Conservation (phyloP, 179 eudicot species). For the Corrigiola litoralis region DNA sequence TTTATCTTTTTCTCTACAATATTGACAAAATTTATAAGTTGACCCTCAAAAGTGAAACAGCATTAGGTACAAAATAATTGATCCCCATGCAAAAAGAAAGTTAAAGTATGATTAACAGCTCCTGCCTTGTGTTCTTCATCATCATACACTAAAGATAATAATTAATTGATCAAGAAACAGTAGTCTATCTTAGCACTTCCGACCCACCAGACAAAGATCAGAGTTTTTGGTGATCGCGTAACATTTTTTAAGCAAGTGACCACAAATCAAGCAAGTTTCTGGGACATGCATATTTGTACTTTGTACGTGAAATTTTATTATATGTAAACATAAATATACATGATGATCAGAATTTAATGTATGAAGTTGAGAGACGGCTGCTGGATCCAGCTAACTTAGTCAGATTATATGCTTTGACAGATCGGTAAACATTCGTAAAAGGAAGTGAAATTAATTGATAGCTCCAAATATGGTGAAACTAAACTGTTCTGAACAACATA, state of each 20-base stretch:
- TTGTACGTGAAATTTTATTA: slow-evolving; percentile 21
- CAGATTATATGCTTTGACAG: slow-evolving; percentile 22
- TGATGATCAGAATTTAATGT: slow-evolving; percentile 24
- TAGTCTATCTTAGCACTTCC: slow-evolving; percentile 20
- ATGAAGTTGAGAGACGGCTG: not conserved
- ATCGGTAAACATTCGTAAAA: slow-evolving; percentile 20
- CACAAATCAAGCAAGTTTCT: slow-evolving; percentile 31
- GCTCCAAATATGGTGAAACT: slow-evolving; percentile 14
- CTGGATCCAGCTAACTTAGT: slow-evolving; percentile 23
- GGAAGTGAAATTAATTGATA: slow-evolving; percentile 1
- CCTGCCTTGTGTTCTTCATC: not conserved
- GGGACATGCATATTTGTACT: slow-evolving; percentile 33
- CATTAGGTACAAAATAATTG: slow-evolving; percentile 28
- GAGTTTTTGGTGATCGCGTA: slow-evolving; percentile 12
- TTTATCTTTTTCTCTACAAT: slow-evolving; percentile 26
- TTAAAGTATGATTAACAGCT: not conserved
- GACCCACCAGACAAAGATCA: slow-evolving; percentile 26
- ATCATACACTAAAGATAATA: not conserved
- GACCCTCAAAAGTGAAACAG: slow-evolving; percentile 29
- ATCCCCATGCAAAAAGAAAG: slow-evolving; percentile 25
- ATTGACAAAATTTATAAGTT: slow-evolving; percentile 24
- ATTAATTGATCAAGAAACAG: not conserved
- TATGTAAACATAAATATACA: slow-evolving; percentile 9
- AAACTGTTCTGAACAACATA: not conserved
- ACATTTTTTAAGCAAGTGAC: not conserved